Percentiles rank a stretch among this genome's conserved stretches.
Conservation (phyloP, 2,329 filamentous ascomycete species). For the Pseudocercospora fijiensis region DNA sequence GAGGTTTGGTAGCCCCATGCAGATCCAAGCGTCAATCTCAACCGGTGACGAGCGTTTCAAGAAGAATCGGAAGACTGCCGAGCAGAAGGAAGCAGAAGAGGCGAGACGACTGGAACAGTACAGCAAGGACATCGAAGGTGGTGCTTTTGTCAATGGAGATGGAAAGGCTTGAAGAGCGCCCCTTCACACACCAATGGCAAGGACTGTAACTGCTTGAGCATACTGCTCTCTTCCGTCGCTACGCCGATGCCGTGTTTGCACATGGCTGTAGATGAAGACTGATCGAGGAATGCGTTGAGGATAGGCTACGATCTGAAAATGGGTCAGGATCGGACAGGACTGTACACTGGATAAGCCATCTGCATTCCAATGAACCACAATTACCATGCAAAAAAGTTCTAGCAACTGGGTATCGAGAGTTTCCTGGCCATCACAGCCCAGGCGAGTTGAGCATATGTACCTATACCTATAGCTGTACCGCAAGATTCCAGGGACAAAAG, state of each 20-base stretch:
- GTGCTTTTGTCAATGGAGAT: constrained; percentile 1
- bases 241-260: neutral
- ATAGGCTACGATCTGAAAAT: neutral
- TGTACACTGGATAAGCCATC: constrained; percentile 3
- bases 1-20: constrained; percentile 63
- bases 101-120: constrained; percentile 29
- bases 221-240: neutral
- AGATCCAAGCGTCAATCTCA: constrained; percentile 56
- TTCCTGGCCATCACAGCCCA: too few relatives aligned
- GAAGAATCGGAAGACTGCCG: constrained; percentile 54
- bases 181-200: neutral
- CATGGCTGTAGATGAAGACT: neutral
- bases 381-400: neutral
- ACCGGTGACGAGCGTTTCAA: constrained; percentile 68
- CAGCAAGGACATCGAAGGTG: constrained; percentile 29
- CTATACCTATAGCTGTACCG: too few relatives aligned
- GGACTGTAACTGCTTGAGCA: neutral
- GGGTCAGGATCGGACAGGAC: constrained; percentile 1
- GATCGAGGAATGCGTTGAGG: neutral
- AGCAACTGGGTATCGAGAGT: neutral
- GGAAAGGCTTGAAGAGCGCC: constrained; percentile 3
- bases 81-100: constrained; percentile 26
- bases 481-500: too few relatives aligned
- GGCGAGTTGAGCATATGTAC: too few relatives aligned
- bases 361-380: constrained; percentile 1